Evolutionary conservation across 176 grass and related monocot genomes (phyloP).

Genomic region (Aegilops speltoides): DNA sequence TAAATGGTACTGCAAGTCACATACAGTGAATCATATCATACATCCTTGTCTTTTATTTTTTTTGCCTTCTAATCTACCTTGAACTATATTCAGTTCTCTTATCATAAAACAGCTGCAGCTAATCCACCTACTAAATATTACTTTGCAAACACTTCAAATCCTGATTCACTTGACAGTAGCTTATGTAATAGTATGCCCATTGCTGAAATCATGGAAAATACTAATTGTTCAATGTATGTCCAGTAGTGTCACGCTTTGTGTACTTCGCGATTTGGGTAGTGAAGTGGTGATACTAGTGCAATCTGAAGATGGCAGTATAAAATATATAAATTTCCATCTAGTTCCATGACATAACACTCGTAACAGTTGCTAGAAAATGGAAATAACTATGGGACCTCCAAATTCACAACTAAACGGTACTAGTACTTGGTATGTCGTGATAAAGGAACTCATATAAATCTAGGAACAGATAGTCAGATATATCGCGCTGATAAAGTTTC

Average conservation of each 20-base stretch:
- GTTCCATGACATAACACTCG: background rate
- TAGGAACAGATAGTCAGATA: constrained; percentile 1
- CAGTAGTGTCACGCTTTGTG: background rate
- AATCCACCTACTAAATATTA: background rate
- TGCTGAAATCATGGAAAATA: constrained; percentile 4
- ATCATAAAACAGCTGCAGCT: background rate
- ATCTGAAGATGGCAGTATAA: background rate
- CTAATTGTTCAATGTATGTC: background rate
- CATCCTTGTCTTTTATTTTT: background rate
- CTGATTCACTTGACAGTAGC: background rate
- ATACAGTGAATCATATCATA: constrained; percentile 5
- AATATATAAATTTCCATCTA: background rate
- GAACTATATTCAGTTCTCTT: background rate
- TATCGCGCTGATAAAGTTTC: background rate
- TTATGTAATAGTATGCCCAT: background rate
- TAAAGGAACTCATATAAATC: background rate
- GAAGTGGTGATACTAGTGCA: background rate
- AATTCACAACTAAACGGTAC: constrained; percentile 1
- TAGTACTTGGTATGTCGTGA: background rate
- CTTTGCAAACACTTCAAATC: background rate
- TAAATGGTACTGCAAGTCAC: constrained; percentile 1
- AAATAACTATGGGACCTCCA: background rate
- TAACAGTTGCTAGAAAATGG: background rate
- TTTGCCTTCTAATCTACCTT: background rate
- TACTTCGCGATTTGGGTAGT: background rate